Conservation (phyloP, 176 grass and related monocot species). For the Oryza officinalis region DNA sequence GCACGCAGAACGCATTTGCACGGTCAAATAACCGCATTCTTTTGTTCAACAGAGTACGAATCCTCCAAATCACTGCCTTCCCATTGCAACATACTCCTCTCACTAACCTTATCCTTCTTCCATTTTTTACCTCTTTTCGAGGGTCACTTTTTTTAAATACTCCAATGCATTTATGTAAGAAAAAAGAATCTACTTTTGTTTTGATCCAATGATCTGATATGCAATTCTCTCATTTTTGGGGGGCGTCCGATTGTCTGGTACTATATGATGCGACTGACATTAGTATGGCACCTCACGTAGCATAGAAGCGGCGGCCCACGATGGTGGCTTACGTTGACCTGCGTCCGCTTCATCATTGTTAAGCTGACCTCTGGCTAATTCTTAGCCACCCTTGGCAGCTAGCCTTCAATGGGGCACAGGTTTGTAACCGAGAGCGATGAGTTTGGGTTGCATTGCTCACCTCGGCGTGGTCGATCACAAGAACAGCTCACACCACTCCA, state of each 20-base stretch:
- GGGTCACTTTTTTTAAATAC: not conserved
- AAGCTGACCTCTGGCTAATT: too few relatives aligned
- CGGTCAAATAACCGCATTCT: slow-evolving; percentile 21
- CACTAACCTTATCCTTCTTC: not conserved
- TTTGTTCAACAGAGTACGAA: slow-evolving; percentile 10
- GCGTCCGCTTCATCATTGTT: too few relatives aligned
- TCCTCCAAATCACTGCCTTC: not conserved
- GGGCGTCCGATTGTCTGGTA: not conserved
- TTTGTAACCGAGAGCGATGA: too few relatives aligned
- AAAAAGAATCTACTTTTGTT: not conserved
- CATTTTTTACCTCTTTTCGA: not conserved
- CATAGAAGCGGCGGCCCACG: too few relatives aligned
- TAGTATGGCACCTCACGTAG: not conserved
- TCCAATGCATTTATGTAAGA: not conserved
- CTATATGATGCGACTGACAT: not conserved
- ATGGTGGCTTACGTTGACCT: too few relatives aligned
- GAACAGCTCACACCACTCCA: too few relatives aligned
- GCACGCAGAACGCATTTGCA: slow-evolving; percentile 32
- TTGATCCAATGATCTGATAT: not conserved
- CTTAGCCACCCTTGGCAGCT: too few relatives aligned
- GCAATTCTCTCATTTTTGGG: not conserved
- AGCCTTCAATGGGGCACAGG: too few relatives aligned
- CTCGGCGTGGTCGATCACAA: too few relatives aligned
- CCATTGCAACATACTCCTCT: not conserved
- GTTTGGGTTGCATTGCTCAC: too few relatives aligned